Percentiles rank a stretch among this genome's conserved stretches.
Conservation (phyloP, 1,284 basidiomycete species). For the Phylloporus sp. region DNA sequence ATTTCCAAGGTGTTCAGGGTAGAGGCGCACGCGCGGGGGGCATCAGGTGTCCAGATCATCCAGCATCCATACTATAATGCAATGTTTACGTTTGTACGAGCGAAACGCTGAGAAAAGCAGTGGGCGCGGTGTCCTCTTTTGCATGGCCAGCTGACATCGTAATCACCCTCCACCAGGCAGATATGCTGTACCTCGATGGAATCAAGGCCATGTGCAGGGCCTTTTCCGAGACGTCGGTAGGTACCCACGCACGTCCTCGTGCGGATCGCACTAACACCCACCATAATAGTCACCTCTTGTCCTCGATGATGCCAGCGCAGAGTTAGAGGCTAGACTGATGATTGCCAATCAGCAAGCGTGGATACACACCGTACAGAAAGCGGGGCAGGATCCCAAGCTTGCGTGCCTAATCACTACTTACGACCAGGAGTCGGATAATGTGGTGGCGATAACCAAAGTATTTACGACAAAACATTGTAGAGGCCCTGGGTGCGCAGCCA, state of each 20-base stretch:
- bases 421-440: conserved; percentile 44
- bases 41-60: too few relatives aligned
- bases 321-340: conserved; percentile 53
- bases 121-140: conserved; percentile 17
- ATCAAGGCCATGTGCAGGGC: conserved; percentile 54
- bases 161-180: conserved; percentile 49
- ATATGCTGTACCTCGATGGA: conserved; percentile 41
- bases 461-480: conserved; percentile 48
- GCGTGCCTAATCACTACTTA: conserved; percentile 67
- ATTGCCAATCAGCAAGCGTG: conserved; percentile 57
- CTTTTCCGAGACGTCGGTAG: conserved; percentile 63
- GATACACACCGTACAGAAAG: conserved; percentile 53
- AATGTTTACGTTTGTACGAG: too few relatives aligned
- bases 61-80: too few relatives aligned
- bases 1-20: conserved; percentile 54
- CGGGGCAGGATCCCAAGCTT: conserved; percentile 40
- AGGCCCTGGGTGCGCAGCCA: conserved; percentile 46
- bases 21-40: conserved; percentile 19
- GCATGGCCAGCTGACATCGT: conserved; percentile 22
- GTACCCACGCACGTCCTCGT: too few relatives aligned
- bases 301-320: conserved; percentile 47
- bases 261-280: too few relatives aligned
- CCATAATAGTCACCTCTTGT: conserved; percentile 54
- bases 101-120: conserved; percentile 41
- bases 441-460: conserved; percentile 56